Base-by-base conservation (phyloP, 257 asterid genomes). In the Solanum clarkiae region DNA sequence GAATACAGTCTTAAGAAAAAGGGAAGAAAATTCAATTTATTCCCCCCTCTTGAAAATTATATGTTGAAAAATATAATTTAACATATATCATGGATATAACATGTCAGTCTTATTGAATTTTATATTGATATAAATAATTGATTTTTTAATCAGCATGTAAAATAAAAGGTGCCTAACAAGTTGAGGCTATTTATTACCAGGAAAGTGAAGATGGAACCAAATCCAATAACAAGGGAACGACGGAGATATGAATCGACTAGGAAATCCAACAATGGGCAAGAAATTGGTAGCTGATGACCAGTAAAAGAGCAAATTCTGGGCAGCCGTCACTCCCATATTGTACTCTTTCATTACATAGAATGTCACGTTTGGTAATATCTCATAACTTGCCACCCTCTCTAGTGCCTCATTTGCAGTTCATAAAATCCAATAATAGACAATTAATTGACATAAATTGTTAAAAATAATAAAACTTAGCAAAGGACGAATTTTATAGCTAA, bases 271-370 rank as follows among this genome's bases (percentile, higher is more conserved):
- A 22, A 91, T 87, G 0, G 97, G 97, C 86, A 86, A 82, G 87
- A 94, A 92, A 87, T 90, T 93, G 14, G 93, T 85, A 40, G 97
- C 95, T 2, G 96, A 93, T 2, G 92, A 82, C 97, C 98, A 93
- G 13, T 84, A 82, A 70, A 90, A 91, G 29, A 93, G 86, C 53
- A 92, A 4, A 44, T 87, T 90, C n/a, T 88, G 83, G 13, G 92
- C 97, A 59, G 36, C 70, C 7, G 90, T 70, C 1, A 91, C 88
- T 29, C 89, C 91, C 92, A 92, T 85, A 14, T 85, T 84, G 74
- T 93, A 94, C 5, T 89, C 92, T 72, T 85, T 92, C 88, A 89
- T 88, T 87, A 94, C 74, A 66, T 94, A 94, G 24, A 93, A 84
- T 82, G 89, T 87, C 94, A 94, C 92, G 84, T 92, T 93, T 3